Base-by-base conservation (phyloP, 192 early-diverging fungal species). In the Backusella macrospora region DNA sequence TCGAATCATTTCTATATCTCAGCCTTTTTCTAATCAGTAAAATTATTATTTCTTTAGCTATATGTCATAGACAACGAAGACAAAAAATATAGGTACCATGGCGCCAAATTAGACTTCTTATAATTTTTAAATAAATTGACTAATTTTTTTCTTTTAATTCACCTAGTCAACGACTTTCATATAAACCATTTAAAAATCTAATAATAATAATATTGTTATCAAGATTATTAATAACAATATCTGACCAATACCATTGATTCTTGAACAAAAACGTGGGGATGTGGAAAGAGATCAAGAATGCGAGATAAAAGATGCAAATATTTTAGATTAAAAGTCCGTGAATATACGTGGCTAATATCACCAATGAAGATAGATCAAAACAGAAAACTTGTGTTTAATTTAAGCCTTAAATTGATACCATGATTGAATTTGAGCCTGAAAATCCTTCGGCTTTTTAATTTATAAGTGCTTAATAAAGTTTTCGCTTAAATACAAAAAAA, bases 311-410 rank as follows among this genome's bases (percentile, higher is more conserved):
- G n/a, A n/a, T n/a, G n/a, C n/a, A 55, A 55, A 21, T 23, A 55
- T 55, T 55, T 55, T 55, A 12, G 18, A 59, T 59, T 59, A 26
- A 59, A 59, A 59, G 52, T 59, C 52, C 52, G 52, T 59, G 8
- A 10, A 23, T 59, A 59, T 59, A 59, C 5, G 21, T 26, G 52
- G 52, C 9, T 59, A 55, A 55, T 23, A 34, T 55, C 18, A 9
- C 21, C 52, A 55, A 26, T 26, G 21, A 26, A 59, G 23, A 26
- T 23, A 13, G 52, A 59, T 59, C 52, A 26, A 21, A 55, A n/a
- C n/a, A 34, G 29, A 34, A 34, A 34, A 34, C 26, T 4, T 59
- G 52, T 59, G 23, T 5, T 59, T 59, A 14, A 59, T 59, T 21
- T 59, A 26, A 59, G 52, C 21, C 52, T 26, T 59, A 21, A 14